Evolutionary conservation across 768 basidiomycete genomes (phyloP).

Genomic region (Calocybe indica): DNA sequence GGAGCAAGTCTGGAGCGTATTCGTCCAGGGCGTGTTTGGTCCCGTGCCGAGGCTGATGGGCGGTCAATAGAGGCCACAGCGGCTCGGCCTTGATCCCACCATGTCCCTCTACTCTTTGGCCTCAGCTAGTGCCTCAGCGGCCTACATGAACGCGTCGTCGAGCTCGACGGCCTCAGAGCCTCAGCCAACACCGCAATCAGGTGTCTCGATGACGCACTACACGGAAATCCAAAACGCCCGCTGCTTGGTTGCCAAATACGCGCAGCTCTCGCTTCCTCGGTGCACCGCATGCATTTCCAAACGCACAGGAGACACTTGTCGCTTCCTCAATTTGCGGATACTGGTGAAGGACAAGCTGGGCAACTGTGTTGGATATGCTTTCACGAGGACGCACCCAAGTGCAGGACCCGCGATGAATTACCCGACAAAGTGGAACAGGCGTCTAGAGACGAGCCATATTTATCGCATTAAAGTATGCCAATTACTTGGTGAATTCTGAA

Average conservation of each 20-base stretch:
- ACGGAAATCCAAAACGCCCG: conserved; percentile 68
- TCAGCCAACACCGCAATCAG: too few relatives aligned
- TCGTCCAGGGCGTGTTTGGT: too few relatives aligned
- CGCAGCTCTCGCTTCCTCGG: conserved; percentile 64
- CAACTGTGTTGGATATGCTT: conserved; percentile 61
- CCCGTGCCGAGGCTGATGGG: too few relatives aligned
- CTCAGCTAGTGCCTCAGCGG: too few relatives aligned
- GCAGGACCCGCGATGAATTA: conserved; percentile 58
- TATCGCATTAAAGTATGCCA: conserved; percentile 51
- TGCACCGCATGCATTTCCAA: conserved; percentile 82
- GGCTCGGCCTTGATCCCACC: too few relatives aligned
- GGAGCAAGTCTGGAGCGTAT: too few relatives aligned
- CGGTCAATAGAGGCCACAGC: too few relatives aligned
- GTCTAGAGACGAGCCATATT: conserved; percentile 44
- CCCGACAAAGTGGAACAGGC: conserved; percentile 63
- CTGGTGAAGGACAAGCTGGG: conserved; percentile 59
- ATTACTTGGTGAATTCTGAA: too few relatives aligned
- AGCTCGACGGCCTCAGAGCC: too few relatives aligned
- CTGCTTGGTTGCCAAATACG: conserved; percentile 81
- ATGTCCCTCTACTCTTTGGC: too few relatives aligned
- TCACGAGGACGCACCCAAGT: conserved; percentile 55
- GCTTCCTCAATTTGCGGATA: conserved; percentile 80
- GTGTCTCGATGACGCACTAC: too few relatives aligned
- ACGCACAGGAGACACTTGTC: conserved; percentile 84
- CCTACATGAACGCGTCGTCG: too few relatives aligned